These are phyloP conservation scores for Arabidopsis suecica DNA, from an alignment of 345 rosid species.

Conservation along the genomic window DNA sequence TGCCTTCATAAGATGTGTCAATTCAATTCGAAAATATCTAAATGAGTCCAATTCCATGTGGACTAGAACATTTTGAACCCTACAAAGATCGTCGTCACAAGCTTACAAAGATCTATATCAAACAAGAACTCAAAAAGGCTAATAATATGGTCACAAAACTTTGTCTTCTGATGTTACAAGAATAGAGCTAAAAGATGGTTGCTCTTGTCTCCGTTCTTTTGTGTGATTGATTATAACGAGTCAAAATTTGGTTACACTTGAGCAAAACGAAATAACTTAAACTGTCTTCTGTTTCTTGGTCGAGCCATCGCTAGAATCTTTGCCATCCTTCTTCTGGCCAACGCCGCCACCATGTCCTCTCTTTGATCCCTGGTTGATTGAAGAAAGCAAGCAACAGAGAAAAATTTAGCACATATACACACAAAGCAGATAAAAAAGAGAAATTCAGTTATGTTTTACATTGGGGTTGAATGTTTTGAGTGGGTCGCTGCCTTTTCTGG, in stretches of 20 bases:
- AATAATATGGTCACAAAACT: neutral
- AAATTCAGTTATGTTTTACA: constrained; percentile 17
- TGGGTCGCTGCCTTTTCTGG: constrained; percentile 64
- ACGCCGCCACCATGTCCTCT: constrained; percentile 29
- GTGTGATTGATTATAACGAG: constrained; percentile 33
- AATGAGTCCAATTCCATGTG: constrained; percentile 1
- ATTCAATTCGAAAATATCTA: neutral
- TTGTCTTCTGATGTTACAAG: neutral
- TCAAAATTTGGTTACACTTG: constrained; percentile 37
- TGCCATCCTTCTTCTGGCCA: constrained; percentile 43
- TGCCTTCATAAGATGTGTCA: neutral
- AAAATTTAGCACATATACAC: neutral
- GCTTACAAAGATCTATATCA: constrained; percentile 9
- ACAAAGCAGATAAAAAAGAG: constrained; percentile 2
- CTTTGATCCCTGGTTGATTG: constrained; percentile 40
- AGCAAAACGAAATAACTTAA: constrained; percentile 22
- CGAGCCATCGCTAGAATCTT: constrained; percentile 34
- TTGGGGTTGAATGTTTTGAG: constrained; percentile 50
- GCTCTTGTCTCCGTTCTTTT: neutral
- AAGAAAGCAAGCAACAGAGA: constrained; percentile 17
- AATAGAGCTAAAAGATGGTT: neutral
- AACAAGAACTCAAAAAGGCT: neutral
- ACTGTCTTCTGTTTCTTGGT: constrained; percentile 41
- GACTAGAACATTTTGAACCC: constrained; percentile 4
- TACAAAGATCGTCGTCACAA: constrained; percentile 4